Conservation (phyloP, 164 flowering plant genomes). For the Echeveria elegans region DNA sequence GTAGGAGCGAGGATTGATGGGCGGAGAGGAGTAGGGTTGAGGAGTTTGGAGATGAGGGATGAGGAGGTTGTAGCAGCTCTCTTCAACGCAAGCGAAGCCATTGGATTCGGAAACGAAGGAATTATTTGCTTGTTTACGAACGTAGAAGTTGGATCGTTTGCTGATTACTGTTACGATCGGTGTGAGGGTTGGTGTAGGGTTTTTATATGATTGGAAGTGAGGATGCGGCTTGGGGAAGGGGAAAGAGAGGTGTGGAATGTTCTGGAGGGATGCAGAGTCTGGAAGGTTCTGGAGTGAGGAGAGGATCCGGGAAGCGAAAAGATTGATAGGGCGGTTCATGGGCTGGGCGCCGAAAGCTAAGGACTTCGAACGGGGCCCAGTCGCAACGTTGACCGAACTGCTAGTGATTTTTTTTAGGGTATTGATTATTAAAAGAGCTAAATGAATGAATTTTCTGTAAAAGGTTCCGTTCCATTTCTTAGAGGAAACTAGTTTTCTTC, state of each 20-base stretch:
- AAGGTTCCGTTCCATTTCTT: no score
- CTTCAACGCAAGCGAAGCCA: constrained; percentile 7
- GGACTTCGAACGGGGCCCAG: no score
- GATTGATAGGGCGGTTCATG: neutral
- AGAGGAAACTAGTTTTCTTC: no score
- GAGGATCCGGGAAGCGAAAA: neutral
- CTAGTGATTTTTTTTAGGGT: no score
- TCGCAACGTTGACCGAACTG: no score
- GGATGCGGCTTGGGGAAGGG: neutral
- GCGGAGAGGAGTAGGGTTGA: neutral
- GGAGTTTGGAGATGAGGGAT: neutral
- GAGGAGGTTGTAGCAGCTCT: neutral
- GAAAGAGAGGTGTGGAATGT: neutral
- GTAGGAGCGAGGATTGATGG: neutral
- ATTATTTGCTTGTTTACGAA: no score
- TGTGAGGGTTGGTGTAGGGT: neutral
- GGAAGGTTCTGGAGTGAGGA: neutral
- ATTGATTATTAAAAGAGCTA: no score
- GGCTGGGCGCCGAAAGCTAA: neutral
- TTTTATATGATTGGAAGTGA: neutral
- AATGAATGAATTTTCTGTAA: no score
- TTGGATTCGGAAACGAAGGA: neutral
- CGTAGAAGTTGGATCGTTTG: neutral
- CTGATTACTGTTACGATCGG: neutral
- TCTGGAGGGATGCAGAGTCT: neutral